phyloP scores from a whole-genome alignment of 108 stramenopile genomes.

The Nitzschia inconspicua region DNA sequence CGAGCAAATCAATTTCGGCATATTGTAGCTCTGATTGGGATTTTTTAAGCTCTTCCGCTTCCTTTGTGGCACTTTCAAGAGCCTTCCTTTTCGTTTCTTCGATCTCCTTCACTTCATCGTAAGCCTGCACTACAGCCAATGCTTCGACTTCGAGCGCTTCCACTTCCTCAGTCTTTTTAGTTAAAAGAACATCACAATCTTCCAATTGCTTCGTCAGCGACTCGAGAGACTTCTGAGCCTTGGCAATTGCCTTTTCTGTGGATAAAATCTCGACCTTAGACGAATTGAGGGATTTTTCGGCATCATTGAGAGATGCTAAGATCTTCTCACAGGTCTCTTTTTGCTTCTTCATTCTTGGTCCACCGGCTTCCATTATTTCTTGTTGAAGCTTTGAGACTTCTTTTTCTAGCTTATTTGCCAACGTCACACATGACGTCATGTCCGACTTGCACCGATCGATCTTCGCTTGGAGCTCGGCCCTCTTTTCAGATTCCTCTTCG shows the following conservation, averaged over 20 bases:
- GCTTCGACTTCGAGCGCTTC: constrained; percentile 63
- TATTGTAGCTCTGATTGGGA: constrained; percentile 65
- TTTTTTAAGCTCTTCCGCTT: constrained; percentile 66
- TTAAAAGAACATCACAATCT: constrained; percentile 36
- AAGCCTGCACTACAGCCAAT: constrained; percentile 56
- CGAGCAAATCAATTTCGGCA: constrained; percentile 76
- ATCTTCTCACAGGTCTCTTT: constrained; percentile 71
- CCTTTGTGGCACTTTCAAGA: constrained; percentile 55
- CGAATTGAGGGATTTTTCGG: constrained; percentile 62
- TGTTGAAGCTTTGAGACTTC: constrained; percentile 86
- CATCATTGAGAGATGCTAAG: constrained; percentile 50
- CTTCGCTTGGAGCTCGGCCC: constrained; percentile 47
- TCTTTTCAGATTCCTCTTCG: constrained; percentile 59
- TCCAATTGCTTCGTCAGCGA: constrained; percentile 54
- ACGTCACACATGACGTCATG: constrained; percentile 65
- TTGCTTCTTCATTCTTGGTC: constrained; percentile 82
- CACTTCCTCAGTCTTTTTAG: constrained; percentile 62
- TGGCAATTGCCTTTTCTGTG: constrained; percentile 55
- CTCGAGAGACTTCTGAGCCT: constrained; percentile 55
- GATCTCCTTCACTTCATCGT: constrained; percentile 70
- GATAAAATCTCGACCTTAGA: constrained; percentile 71
- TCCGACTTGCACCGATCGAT: constrained; percentile 71
- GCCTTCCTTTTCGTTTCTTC: constrained; percentile 65
- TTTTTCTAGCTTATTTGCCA: constrained; percentile 60
- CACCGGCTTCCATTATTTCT: constrained; percentile 88